Conservation (phyloP, 805 yeast genomes). For the Priceomyces castillae region DNA sequence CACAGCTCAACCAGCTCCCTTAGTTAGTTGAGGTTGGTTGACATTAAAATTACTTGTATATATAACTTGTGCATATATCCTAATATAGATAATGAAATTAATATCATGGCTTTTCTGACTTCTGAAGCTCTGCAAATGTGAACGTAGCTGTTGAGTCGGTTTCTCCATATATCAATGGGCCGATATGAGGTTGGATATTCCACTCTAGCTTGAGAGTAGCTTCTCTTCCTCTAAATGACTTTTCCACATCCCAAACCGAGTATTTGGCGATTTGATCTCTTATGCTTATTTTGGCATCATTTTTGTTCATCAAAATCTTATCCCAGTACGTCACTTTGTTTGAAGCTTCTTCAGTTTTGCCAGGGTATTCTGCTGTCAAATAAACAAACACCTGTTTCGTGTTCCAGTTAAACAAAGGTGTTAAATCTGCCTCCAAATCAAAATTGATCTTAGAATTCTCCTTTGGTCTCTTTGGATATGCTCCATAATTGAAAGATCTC, state of each 20-base stretch:
- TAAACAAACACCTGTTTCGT: constrained; percentile 95
- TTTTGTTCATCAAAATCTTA: constrained; percentile 59
- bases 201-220: constrained; percentile 74
- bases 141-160: constrained; percentile 28
- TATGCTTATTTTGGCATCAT: constrained; percentile 57
- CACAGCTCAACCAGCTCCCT: no score
- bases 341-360: constrained; percentile 39
- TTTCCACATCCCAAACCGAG: constrained; percentile 81
- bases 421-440: constrained; percentile 70
- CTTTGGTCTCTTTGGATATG: constrained; percentile 61
- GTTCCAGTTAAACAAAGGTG: constrained; percentile 90
- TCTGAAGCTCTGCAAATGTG: constrained; percentile 25
- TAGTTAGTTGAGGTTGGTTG: no score
- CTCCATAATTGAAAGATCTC: constrained; percentile 65
- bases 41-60: constrained; percentile 5
- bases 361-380: constrained; percentile 78
- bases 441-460: constrained; percentile 73
- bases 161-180: constrained; percentile 71
- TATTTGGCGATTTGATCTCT: constrained; percentile 64
- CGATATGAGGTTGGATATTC: constrained; percentile 91
- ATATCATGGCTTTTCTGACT: constrained; percentile 7
- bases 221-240: constrained; percentile 56
- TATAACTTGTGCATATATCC: constrained; percentile 1
- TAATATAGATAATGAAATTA: not conserved
- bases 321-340: constrained; percentile 91